Conservation (phyloP, 2,329 filamentous ascomycete species). For the Colletotrichum somersetense region DNA sequence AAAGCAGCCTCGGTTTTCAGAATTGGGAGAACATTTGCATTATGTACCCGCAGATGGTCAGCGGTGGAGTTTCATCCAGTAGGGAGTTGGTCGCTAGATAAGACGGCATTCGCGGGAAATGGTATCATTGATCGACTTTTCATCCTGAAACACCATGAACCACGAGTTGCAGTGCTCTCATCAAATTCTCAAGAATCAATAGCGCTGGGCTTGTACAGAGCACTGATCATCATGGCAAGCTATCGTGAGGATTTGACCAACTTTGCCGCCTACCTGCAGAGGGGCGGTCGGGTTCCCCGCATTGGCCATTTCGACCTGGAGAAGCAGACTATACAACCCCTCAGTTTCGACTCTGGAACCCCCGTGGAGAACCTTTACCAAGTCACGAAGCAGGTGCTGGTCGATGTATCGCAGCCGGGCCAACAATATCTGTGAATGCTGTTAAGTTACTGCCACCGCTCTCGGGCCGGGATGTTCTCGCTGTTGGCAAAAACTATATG, state of each 20-base stretch:
- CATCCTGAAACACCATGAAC: not conserved
- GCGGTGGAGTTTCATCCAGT: not conserved
- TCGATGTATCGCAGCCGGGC: slow-evolving; percentile 52
- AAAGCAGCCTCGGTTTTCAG: slow-evolving; percentile 42
- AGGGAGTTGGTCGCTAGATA: slow-evolving; percentile 17
- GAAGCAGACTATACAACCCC: slow-evolving; percentile 51
- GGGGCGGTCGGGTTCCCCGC: not conserved
- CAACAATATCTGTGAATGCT: slow-evolving; percentile 48
- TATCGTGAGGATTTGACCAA: not conserved
- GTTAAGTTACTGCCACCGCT: slow-evolving; percentile 62
- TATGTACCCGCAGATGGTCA: not conserved
- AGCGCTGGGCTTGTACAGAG: not conserved
- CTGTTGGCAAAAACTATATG: slow-evolving; percentile 69
- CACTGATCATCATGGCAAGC: slow-evolving; percentile 2
- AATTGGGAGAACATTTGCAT: slow-evolving; percentile 40
- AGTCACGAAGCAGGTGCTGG: slow-evolving; percentile 59
- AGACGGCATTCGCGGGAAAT: slow-evolving; percentile 36
- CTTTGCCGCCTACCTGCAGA: slow-evolving; percentile 21
- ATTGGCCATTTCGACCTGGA: slow-evolving; percentile 27
- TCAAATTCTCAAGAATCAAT: no score
- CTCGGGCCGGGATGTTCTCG: slow-evolving; percentile 63
- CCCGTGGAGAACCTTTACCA: slow-evolving; percentile 62
- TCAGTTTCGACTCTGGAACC: slow-evolving; percentile 61
- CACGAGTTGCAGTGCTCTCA: not conserved
- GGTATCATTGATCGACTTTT: slow-evolving; percentile 23